Evolutionary conservation across 352 stramenopile species (phyloP).

Genomic region (Pythium vanterpoolii): DNA sequence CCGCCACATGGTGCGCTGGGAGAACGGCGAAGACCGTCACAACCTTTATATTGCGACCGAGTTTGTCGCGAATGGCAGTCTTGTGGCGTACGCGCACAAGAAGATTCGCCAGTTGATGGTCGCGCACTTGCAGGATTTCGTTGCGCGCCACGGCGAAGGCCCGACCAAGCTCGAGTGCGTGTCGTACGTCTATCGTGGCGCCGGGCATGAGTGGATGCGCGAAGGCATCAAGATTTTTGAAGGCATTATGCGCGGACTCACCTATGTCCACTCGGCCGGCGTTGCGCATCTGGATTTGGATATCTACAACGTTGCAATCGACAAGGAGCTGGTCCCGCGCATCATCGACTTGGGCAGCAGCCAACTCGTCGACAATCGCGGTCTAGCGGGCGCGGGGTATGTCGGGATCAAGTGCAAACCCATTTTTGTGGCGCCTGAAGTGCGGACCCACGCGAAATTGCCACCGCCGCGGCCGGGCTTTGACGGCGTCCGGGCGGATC

Average conservation of each 20-base stretch:
- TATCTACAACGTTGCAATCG: constrained; percentile 84
- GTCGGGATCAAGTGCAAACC: constrained; percentile 85
- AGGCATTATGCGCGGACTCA: constrained; percentile 61
- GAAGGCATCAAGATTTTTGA: constrained; percentile 68
- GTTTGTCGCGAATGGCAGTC: constrained; percentile 75
- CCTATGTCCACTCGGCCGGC: constrained; percentile 75
- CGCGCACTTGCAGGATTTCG: constrained; percentile 66
- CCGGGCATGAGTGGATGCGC: constrained; percentile 76
- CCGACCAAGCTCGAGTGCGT: constrained; percentile 81
- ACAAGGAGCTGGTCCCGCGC: constrained; percentile 43
- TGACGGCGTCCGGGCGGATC: constrained; percentile 63
- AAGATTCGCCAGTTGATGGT: constrained; percentile 69
- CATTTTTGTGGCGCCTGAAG: constrained; percentile 71
- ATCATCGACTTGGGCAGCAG: constrained; percentile 82
- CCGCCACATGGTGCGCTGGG: constrained; percentile 75
- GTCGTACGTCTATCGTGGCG: constrained; percentile 68
- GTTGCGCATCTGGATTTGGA: constrained; percentile 82
- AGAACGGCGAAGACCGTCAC: constrained; percentile 58
- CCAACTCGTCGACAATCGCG: constrained; percentile 71
- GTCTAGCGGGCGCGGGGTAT: constrained; percentile 49
- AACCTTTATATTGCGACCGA: constrained; percentile 86
- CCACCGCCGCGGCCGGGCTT: constrained; percentile 62
- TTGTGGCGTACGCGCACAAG: constrained; percentile 69
- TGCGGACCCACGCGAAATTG: constrained; percentile 57
- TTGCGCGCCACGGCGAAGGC: constrained; percentile 44